Percentiles rank a stretch among this genome's conserved stretches.
These are phyloP conservation scores for Anacardium occidentale DNA, from an alignment of 345 rosid genomes.

Conservation along the genomic window DNA sequence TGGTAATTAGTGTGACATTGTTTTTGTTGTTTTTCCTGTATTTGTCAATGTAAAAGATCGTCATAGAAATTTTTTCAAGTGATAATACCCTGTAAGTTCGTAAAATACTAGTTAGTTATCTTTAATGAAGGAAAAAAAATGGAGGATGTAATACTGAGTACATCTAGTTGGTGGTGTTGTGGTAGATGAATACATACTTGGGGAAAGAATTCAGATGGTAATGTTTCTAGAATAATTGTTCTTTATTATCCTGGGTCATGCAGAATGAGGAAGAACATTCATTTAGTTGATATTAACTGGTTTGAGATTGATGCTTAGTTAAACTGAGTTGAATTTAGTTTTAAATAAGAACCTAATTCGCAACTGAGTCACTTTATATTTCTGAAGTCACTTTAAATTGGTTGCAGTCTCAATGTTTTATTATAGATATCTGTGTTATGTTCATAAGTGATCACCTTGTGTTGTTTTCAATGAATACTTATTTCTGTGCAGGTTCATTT, in stretches of 20 bases:
- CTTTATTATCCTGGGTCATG: background rate
- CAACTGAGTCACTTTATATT: background rate
- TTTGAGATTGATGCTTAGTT: background rate
- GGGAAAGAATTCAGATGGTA: background rate
- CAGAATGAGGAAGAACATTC: background rate
- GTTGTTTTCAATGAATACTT: background rate
- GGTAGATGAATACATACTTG: background rate
- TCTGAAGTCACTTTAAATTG: background rate
- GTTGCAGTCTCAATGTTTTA: background rate
- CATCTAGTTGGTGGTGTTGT: background rate
- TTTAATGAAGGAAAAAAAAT: background rate
- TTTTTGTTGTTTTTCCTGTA: background rate
- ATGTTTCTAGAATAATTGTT: background rate
- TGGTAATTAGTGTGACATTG: conserved; percentile 12
- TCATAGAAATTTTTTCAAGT: background rate
- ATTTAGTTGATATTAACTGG: background rate
- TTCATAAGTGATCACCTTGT: background rate
- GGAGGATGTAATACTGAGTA: background rate
- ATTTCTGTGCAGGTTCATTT: conserved; percentile 76
- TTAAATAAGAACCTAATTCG: background rate
- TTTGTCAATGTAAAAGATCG: background rate
- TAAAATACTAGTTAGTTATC: background rate
- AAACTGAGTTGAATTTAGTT: conserved; percentile 1
- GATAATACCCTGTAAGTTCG: background rate
- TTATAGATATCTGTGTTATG: background rate